Conservation (phyloP, 108 stramenopile genomes). For the Cylindrotheca closterium region DNA sequence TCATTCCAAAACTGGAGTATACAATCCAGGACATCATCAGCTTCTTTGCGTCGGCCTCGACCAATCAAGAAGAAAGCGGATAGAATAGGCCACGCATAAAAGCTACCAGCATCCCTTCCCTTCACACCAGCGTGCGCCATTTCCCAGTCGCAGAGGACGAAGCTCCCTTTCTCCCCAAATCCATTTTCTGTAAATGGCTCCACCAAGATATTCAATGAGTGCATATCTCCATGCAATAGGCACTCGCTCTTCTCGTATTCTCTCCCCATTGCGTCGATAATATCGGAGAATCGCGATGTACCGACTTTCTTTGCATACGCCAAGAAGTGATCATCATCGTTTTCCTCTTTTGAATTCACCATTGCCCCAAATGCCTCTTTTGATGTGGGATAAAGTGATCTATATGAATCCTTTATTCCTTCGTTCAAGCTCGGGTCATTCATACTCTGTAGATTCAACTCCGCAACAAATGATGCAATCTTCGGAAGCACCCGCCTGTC, state of each 20-base stretch:
- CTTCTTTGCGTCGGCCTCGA: constrained; percentile 17
- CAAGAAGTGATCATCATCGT: constrained; percentile 5
- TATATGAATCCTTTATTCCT: constrained; percentile 21
- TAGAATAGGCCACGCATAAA: constrained; percentile 24
- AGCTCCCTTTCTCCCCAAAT: constrained; percentile 40
- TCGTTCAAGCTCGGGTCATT: constrained; percentile 18
- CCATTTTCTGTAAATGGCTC: constrained; percentile 30
- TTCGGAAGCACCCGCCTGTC: constrained; percentile 45
- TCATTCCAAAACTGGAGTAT: constrained; percentile 22
- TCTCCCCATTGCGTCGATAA: constrained; percentile 3
- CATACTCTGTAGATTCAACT: constrained; percentile 24
- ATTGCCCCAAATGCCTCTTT: constrained; percentile 1
- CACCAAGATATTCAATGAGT: constrained; percentile 62
- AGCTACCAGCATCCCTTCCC: constrained; percentile 30
- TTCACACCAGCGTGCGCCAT: constrained; percentile 30
- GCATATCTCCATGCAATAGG: constrained; percentile 11
- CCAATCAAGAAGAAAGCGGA: constrained; percentile 20
- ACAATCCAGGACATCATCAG: constrained; percentile 6
- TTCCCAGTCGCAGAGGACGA: constrained; percentile 47
- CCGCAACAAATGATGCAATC: constrained; percentile 41
- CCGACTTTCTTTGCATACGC: constrained; percentile 1
- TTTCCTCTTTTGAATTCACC: constrained; percentile 1
- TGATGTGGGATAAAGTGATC: constrained; percentile 6
- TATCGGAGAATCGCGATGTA: constrained; percentile 8
- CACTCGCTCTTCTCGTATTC: background rate